These are phyloP conservation scores for Trypanosoma congolense DNA, from an alignment of 208 protist species.

Conservation along the genomic window DNA sequence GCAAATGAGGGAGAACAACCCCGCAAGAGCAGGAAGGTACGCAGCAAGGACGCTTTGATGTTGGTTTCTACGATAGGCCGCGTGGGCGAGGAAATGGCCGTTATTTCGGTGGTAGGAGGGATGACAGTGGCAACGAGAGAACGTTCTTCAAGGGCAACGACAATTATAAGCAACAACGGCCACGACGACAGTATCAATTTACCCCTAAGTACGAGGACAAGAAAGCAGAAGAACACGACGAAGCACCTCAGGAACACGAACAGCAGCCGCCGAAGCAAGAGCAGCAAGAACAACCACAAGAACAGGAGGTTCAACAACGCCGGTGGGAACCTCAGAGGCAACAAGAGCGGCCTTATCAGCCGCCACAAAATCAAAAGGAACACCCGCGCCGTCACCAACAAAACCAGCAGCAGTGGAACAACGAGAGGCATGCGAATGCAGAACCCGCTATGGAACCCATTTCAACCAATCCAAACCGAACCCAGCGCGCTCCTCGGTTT, in stretches of 20 bases:
- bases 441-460: conserved; percentile 1
- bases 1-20: not conserved
- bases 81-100: conserved; percentile 5
- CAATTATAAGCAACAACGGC: conserved; percentile 7
- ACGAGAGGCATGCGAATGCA: not conserved
- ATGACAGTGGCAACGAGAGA: conserved; percentile 16
- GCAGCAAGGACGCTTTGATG: conserved; percentile 10
- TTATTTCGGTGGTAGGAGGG: conserved; percentile 10
- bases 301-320: conserved; percentile 3
- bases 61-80: conserved; percentile 10
- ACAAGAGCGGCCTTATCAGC: no score
- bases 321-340: no score
- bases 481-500: conserved; percentile 59
- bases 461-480: conserved; percentile 27
- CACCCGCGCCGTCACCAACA: no score
- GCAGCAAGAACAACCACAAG: conserved; percentile 9
- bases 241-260: no score
- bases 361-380: no score
- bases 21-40: not conserved
- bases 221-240: no score
- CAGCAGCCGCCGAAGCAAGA: conserved; percentile 20
- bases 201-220: no score
- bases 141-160: conserved; percentile 8
- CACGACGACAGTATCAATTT: no score
- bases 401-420: not conserved